These are phyloP conservation scores for Kwoniella mangroviensis DNA, from an alignment of 768 basidiomycete genomes.

Conservation along the genomic window DNA sequence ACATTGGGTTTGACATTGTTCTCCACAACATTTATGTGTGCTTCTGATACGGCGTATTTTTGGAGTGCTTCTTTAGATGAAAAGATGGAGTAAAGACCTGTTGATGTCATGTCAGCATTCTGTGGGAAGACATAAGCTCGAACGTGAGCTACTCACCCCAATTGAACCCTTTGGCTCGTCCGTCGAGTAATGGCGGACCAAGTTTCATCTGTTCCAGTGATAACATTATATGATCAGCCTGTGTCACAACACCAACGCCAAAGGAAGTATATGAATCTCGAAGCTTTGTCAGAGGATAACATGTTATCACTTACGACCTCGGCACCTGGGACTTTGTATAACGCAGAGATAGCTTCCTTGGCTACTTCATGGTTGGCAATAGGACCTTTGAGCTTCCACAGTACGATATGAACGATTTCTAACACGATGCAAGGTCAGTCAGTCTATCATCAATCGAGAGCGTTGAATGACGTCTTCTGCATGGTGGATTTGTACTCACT, in stretches of 20 bases:
- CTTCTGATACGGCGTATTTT: slow-evolving; percentile 54
- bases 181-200: slow-evolving; percentile 52
- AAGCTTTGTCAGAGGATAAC: too few relatives aligned
- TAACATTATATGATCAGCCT: background rate
- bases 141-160: slow-evolving; percentile 39
- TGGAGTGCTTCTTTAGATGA: slow-evolving; percentile 43
- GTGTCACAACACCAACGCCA: too few relatives aligned
- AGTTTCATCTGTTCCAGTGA: slow-evolving; percentile 36
- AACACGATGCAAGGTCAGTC: background rate
- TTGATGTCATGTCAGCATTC: too few relatives aligned
- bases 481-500: slow-evolving; percentile 15
- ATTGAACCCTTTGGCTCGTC: slow-evolving; percentile 54
- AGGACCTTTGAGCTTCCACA: slow-evolving; percentile 47
- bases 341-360: slow-evolving; percentile 39
- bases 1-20: slow-evolving; percentile 50
- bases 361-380: slow-evolving; percentile 36
- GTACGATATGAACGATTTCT: slow-evolving; percentile 57
- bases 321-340: slow-evolving; percentile 52
- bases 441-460: background rate
- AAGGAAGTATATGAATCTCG: too few relatives aligned
- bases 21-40: slow-evolving; percentile 49
- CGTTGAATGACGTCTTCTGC: background rate
- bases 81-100: slow-evolving; percentile 57
- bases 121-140: background rate
- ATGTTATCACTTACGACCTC: slow-evolving; percentile 31